Conservation (phyloP, 2,329 filamentous ascomycete species). For the Cladophialophora yegresii region DNA sequence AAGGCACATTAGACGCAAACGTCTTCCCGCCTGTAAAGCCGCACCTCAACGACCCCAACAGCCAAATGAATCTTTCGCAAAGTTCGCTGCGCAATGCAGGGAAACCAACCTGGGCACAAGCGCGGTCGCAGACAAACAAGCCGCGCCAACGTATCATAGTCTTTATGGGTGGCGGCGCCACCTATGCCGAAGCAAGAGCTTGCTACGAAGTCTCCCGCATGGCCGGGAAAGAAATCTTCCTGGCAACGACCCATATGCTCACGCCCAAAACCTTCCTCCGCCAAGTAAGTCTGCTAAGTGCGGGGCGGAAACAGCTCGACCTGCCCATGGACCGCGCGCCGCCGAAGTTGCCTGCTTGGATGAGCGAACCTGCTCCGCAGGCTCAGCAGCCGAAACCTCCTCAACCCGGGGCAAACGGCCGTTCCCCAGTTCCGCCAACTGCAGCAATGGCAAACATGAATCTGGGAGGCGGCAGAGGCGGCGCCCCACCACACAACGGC, state of each 20-base stretch:
- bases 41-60: slow-evolving; percentile 54
- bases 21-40: slow-evolving; percentile 74
- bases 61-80: slow-evolving; percentile 58
- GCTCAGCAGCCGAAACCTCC: slow-evolving; percentile 34
- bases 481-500: slow-evolving; percentile 39
- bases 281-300: slow-evolving; percentile 77
- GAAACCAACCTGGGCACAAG: slow-evolving; percentile 93
- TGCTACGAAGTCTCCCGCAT: slow-evolving; percentile 83
- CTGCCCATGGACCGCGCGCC: slow-evolving; percentile 79
- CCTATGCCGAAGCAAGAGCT: slow-evolving; percentile 81
- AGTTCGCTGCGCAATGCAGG: slow-evolving; percentile 78
- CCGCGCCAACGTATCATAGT: slow-evolving; percentile 88
- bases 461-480: slow-evolving; percentile 23
- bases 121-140: slow-evolving; percentile 71
- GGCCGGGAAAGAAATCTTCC: slow-evolving; percentile 77
- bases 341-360: slow-evolving; percentile 78
- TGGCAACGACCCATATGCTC: slow-evolving; percentile 90
- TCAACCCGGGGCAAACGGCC: slow-evolving; percentile 26
- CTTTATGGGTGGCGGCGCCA: slow-evolving; percentile 93
- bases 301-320: slow-evolving; percentile 72
- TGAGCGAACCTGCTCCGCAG: slow-evolving; percentile 61
- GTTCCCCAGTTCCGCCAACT: slow-evolving; percentile 26
- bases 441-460: slow-evolving; percentile 36
- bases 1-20: slow-evolving; percentile 65
- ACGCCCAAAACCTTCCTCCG: slow-evolving; percentile 79